These are phyloP conservation scores for Didymella glomerata DNA, from an alignment of 2,329 filamentous ascomycete species.

Conservation along the genomic window DNA sequence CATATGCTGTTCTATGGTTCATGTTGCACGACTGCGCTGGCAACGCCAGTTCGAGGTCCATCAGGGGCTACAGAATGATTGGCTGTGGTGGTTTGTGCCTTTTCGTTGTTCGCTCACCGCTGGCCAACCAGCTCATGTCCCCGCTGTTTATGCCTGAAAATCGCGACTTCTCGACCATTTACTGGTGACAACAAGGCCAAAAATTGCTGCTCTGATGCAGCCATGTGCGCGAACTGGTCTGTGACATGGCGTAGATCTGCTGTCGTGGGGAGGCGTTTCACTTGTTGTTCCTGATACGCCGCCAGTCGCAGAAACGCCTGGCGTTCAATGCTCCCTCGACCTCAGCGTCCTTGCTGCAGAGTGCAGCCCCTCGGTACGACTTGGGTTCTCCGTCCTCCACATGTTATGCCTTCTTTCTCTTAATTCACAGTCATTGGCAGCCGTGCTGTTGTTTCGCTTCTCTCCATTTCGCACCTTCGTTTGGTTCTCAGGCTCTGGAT, in stretches of 20 bases:
- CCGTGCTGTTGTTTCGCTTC: conserved; percentile 51
- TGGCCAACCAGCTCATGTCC: conserved; percentile 32
- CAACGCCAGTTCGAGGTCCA: conserved; percentile 26
- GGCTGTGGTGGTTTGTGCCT: conserved; percentile 28
- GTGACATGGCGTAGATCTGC: conserved; percentile 20
- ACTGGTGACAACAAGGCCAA: conserved; percentile 22
- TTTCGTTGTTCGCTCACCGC: conserved; percentile 10
- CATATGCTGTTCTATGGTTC: conserved; percentile 30
- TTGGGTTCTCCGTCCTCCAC: conserved; percentile 32
- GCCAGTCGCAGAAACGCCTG: conserved; percentile 43
- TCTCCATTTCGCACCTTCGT: conserved; percentile 41
- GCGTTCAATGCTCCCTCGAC: conserved; percentile 48
- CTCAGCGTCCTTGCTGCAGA: conserved; percentile 38
- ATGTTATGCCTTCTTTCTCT: conserved; percentile 36
- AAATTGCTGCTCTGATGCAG: conserved; percentile 19
- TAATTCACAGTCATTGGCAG: conserved; percentile 46
- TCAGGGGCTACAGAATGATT: conserved; percentile 32
- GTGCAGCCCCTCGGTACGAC: conserved; percentile 43
- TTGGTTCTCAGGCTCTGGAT: conserved; percentile 41
- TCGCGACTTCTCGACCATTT: conserved; percentile 1
- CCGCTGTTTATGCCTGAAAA: conserved; percentile 14
- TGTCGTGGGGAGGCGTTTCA: conserved; percentile 39
- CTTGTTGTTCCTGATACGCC: conserved; percentile 40
- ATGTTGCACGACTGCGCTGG: conserved; percentile 26
- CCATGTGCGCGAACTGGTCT: conserved; percentile 29